Conservation (phyloP, 257 asterid species). For the Catharanthus roseus region DNA sequence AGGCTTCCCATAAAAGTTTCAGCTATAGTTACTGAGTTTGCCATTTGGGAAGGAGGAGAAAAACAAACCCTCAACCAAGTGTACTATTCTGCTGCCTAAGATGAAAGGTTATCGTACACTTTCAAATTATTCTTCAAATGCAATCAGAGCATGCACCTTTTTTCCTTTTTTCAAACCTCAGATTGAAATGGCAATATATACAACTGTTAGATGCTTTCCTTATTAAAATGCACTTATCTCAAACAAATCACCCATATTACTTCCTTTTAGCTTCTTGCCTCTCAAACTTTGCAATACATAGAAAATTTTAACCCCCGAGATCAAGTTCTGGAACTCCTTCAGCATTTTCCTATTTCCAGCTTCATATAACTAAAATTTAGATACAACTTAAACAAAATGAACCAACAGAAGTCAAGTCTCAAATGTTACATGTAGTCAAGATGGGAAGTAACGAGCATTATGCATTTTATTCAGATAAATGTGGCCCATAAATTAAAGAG, state of each 20-base stretch:
- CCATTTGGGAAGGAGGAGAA: not conserved
- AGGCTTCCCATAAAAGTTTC: not conserved
- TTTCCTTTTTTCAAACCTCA: not conserved
- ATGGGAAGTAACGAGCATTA: not conserved
- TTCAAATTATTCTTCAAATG: not conserved
- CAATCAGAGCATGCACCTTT: not conserved
- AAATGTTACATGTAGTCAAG: not conserved
- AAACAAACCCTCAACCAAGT: not conserved
- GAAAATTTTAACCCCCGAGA: not conserved
- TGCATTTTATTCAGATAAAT: not conserved
- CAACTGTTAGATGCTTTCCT: not conserved
- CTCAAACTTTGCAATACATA: not conserved
- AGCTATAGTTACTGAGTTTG: not conserved
- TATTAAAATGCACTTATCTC: not conserved
- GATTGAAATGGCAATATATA: not conserved
- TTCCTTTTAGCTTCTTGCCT: not conserved
- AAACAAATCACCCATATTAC: not conserved
- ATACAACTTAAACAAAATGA: not conserved
- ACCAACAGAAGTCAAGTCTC: not conserved
- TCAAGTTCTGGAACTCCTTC: not conserved
- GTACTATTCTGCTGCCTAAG: not conserved
- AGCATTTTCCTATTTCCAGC: not conserved
- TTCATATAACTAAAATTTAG: conserved; percentile 2
- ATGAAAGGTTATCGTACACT: not conserved
- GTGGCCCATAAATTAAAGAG: not conserved